Base-by-base conservation (phyloP, 1,284 basidiomycete species). In the Takashimella tepidaria region DNA sequence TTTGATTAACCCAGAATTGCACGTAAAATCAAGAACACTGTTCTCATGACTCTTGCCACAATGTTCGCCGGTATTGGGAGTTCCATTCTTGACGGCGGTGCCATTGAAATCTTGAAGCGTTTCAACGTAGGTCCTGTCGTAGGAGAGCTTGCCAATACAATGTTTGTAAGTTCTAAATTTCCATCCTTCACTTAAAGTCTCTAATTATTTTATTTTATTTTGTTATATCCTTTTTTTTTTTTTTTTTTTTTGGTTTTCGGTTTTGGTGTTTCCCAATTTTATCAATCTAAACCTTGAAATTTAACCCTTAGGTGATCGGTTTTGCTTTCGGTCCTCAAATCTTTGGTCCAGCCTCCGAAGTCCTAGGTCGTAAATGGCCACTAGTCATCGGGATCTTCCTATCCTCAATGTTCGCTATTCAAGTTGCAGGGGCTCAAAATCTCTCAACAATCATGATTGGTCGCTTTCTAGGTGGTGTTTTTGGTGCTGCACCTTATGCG, bases 391-490 rank as follows among this genome's bases (percentile, higher is more conserved):
- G 64, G 19, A 57, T 62, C 46, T 62, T 67, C 49, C 52, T 62
- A 26, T 62, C 66, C 31, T 56, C 64, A 25, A 67, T 61, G 54
- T 69, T 73, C 56, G 58, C 62, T 20, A 72, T 69, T 6, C 70
- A 59, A 11, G 68, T 67, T 0, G 75, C 74, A 1, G 69, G 65
- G 1, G 69, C 74, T 1, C 59, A 66, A 47, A 88, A 88, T 64
- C 82, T 88, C 4, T 78, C 83, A 43, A 86, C 85, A 0, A 82
- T 90, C 13, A 78, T 88, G 42, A 64, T 87, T 25, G 81, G 81
- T 0, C 80, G 88, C 1, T 83, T 89, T 57, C 67, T 72, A 1
- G 80, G 82, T 46, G 88, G 88, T 1, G 81, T 80, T 24, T 71
- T 60, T 40, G 58, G 55, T 22, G 55, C 58, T 0, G 55, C 58